Conservation (phyloP, 139 green algal species). For the Chlorella sp. region DNA sequence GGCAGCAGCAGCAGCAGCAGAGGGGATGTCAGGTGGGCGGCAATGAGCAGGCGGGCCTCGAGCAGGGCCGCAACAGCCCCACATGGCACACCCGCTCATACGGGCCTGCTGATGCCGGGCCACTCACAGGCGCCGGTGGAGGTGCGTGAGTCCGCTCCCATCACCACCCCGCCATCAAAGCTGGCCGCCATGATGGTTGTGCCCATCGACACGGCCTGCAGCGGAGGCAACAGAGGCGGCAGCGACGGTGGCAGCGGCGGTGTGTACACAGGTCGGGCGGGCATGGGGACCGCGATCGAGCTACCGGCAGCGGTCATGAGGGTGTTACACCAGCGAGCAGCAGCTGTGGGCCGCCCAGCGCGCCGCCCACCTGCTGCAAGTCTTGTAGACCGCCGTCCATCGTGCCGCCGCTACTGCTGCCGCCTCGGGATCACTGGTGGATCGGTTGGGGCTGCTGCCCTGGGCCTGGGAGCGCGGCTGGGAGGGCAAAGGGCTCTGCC, state of each 20-base stretch:
- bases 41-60: not conserved
- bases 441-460: no score
- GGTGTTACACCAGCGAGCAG: no score
- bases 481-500: no score
- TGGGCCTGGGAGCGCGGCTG: no score
- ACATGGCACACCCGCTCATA: not conserved
- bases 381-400: slow-evolving; percentile 9
- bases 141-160: slow-evolving; percentile 91
- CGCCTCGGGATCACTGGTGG: no score
- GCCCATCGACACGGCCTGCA: slow-evolving; percentile 38
- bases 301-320: no score
- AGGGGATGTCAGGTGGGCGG: not conserved
- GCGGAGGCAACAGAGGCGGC: no score
- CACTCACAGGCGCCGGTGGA: slow-evolving; percentile 81
- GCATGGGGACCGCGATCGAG: no score
- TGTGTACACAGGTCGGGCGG: no score
- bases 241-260: no score
- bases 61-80: not conserved
- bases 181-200: slow-evolving; percentile 95
- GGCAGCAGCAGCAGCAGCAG: not conserved
- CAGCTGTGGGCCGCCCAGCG: no score
- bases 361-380: not conserved
- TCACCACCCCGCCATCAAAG: slow-evolving; percentile 92
- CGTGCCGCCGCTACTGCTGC: no score
- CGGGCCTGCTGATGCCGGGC: not conserved